phyloP scores from a whole-genome alignment of 139 green algal genomes.

The Coelastrella sp. region DNA sequence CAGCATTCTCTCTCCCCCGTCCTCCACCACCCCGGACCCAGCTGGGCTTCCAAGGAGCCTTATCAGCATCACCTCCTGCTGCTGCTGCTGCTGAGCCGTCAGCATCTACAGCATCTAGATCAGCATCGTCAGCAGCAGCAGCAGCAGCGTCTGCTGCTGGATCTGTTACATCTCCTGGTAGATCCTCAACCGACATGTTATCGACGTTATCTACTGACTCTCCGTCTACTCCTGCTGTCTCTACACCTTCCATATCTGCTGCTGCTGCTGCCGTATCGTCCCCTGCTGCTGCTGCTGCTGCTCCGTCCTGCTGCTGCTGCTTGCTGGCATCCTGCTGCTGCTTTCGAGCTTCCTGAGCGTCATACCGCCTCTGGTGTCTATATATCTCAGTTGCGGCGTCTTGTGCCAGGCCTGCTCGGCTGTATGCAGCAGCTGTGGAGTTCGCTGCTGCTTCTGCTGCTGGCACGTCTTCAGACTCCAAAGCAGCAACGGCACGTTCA shows the following conservation, averaged over 20 bases:
- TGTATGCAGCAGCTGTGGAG: neutral
- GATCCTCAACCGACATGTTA: no score
- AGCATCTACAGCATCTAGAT: no score
- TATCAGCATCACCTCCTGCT: neutral
- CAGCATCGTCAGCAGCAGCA: neutral
- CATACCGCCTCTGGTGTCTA: neutral
- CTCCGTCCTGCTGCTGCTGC: constrained; percentile 38
- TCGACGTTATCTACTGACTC: constrained; percentile 7
- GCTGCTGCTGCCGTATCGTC: neutral
- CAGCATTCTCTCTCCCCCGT: constrained; percentile 42
- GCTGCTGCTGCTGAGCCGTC: neutral
- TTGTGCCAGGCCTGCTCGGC: neutral
- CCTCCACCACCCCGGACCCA: constrained; percentile 57
- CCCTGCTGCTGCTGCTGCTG: neutral
- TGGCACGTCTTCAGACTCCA: constrained; percentile 18
- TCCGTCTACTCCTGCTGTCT: constrained; percentile 3
- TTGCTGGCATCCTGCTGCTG: constrained; percentile 25
- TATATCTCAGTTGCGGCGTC: constrained; percentile 18
- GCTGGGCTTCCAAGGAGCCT: constrained; percentile 9
- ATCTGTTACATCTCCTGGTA: neutral
- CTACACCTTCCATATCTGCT: constrained; percentile 24
- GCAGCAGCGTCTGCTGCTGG: neutral
- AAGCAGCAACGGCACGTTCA: constrained; percentile 7
- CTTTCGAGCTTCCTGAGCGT: constrained; percentile 1
- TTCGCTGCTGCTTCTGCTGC: neutral